phyloP scores from a whole-genome alignment of 2,329 filamentous ascomycete species.

The Botryotinia globosa region DNA sequence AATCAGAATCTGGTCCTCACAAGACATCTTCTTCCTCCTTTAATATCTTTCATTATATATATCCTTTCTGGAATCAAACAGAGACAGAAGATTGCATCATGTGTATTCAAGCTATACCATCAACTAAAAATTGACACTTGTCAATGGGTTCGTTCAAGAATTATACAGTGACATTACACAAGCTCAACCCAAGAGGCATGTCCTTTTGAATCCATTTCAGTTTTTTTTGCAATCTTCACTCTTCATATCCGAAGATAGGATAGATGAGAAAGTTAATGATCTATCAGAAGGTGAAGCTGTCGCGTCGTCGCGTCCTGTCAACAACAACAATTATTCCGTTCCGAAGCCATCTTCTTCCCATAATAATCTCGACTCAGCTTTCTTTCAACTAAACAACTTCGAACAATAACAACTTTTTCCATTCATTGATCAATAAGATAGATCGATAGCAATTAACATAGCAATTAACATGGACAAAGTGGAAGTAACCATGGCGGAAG shows the following conservation, averaged over 20 bases:
- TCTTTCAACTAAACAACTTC: not conserved
- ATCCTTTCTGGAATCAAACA: not conserved
- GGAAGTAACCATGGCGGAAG: not conserved
- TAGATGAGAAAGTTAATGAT: not conserved
- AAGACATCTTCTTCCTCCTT: not conserved
- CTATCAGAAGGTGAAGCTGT: not conserved
- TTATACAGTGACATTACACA: not conserved
- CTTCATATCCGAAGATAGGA: not conserved
- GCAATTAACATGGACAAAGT: not conserved
- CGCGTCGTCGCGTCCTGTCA: not conserved
- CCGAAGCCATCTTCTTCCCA: not conserved
- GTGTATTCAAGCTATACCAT: too few relatives aligned
- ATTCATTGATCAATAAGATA: not conserved
- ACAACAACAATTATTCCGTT: not conserved
- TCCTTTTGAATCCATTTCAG: too few relatives aligned
- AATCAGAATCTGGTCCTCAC: not conserved
- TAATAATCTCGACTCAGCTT: not conserved
- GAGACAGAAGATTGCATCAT: not conserved
- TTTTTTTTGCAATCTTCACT: not conserved
- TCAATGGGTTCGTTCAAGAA: too few relatives aligned
- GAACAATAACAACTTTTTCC: not conserved
- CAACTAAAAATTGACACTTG: too few relatives aligned
- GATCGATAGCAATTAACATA: not conserved
- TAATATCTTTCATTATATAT: too few relatives aligned
- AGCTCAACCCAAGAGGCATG: not conserved